phyloP scores from a whole-genome alignment of 2,329 filamentous ascomycete genomes.

The Thyridium curvatum region DNA sequence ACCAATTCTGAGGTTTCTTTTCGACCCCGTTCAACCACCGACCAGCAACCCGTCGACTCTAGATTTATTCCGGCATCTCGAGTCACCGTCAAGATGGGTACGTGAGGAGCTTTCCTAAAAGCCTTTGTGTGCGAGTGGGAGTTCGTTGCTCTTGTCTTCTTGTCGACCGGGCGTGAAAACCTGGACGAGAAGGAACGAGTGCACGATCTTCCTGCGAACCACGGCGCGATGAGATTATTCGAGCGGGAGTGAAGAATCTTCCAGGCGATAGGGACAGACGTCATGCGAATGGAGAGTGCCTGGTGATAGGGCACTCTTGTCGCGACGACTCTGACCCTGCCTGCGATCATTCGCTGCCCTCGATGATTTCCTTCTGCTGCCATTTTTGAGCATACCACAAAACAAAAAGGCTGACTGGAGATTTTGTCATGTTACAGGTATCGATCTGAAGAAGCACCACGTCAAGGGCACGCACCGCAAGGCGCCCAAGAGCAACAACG shows the following conservation, averaged over 20 bases:
- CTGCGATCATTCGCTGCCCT: too few species aligned
- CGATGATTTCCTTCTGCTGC: constrained; percentile 4
- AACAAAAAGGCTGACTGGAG: constrained; percentile 53
- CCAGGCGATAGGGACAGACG: too few species aligned
- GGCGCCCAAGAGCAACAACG: constrained; percentile 97
- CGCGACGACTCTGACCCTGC: too few species aligned
- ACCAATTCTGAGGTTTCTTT: constrained; percentile 9
- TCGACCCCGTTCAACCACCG: constrained; percentile 20
- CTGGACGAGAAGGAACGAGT: too few species aligned
- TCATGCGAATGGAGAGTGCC: too few species aligned
- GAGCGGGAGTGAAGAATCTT: too few species aligned
- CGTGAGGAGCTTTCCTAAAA: constrained; percentile 37
- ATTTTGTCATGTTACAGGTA: constrained; percentile 50
- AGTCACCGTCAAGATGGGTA: constrained; percentile 55
- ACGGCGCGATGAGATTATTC: too few species aligned
- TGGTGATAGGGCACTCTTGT: too few species aligned
- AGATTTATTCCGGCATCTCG: constrained; percentile 17
- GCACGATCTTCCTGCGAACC: too few species aligned
- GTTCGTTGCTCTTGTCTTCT: constrained; percentile 8
- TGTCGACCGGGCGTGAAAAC: constrained; percentile 3
- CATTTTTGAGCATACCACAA: constrained; percentile 54
- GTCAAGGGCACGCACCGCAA: constrained; percentile 74
- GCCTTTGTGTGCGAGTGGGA: constrained; percentile 47
- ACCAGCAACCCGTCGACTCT: constrained; percentile 33
- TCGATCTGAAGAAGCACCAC: constrained; percentile 67